Conservation (phyloP, 192 early-diverging fungal species). For the Jimgerdemannia lactiflua region DNA sequence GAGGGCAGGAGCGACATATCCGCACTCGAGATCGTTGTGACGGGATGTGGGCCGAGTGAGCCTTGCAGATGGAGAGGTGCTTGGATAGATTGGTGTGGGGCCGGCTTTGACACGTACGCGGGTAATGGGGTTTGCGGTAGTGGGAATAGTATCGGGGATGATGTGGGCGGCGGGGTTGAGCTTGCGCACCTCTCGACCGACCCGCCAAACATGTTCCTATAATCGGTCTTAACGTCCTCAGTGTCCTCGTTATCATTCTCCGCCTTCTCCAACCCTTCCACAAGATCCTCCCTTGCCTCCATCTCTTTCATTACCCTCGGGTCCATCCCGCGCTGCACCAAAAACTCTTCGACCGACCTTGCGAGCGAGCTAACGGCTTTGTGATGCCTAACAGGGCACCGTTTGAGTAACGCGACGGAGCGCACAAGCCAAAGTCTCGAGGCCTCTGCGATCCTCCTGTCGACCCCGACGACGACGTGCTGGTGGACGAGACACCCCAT, state of each 20-base stretch:
- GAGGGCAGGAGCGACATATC: not conserved
- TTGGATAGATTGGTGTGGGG: not conserved
- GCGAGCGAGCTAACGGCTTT: conserved; percentile 15
- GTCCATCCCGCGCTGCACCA: not conserved
- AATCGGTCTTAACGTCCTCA: not conserved
- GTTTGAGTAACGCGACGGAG: not conserved
- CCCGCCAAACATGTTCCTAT: not conserved
- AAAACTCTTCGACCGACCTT: conserved; percentile 5
- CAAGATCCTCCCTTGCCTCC: not conserved
- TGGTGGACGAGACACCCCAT: conserved; percentile 14
- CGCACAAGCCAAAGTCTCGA: conserved; percentile 1
- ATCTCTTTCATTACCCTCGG: not conserved
- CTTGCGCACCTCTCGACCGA: not conserved
- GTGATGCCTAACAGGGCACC: conserved; percentile 16
- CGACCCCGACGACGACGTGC: not conserved
- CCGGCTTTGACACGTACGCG: not conserved
- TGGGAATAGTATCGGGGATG: not conserved
- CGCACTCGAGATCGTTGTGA: too few relatives aligned
- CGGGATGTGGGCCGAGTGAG: too few relatives aligned
- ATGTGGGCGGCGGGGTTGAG: not conserved
- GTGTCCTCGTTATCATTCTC: not conserved
- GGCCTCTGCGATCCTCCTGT: not conserved
- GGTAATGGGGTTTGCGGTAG: not conserved
- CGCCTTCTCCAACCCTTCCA: not conserved
- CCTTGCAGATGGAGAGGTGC: too few relatives aligned